phyloP scores from a whole-genome alignment of 805 yeast genomes.

The Spathaspora girioi region DNA sequence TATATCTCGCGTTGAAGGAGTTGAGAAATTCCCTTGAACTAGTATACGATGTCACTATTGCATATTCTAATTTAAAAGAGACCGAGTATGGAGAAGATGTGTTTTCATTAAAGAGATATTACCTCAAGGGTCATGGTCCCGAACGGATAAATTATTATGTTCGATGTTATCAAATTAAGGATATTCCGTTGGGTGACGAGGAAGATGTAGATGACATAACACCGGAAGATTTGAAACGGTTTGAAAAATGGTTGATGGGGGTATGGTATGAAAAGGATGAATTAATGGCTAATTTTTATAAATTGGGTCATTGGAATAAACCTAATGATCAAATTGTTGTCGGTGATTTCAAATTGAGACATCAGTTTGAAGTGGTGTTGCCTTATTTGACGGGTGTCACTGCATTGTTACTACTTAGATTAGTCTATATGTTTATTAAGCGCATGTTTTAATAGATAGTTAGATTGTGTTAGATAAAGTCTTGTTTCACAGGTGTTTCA shows the following conservation, averaged over 20 bases:
- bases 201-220: constrained; percentile 39
- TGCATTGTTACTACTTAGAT: constrained; percentile 6
- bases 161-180: constrained; percentile 51
- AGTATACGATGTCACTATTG: constrained; percentile 81
- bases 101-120: constrained; percentile 62
- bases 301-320: constrained; percentile 47
- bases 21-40: constrained; percentile 50
- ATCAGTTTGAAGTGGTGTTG: constrained; percentile 11
- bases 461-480: too few relatives aligned
- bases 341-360: constrained; percentile 23
- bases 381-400: constrained; percentile 9
- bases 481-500: not conserved
- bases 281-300: constrained; percentile 58
- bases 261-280: constrained; percentile 79
- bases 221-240: constrained; percentile 42
- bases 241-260: constrained; percentile 71
- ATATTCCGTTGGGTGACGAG: constrained; percentile 56
- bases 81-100: constrained; percentile 73
- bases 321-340: constrained; percentile 15
- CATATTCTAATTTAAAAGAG: constrained; percentile 65
- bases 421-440: constrained; percentile 2
- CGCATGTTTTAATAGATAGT: constrained; percentile 3
- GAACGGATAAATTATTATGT: constrained; percentile 59
- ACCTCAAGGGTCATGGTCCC: constrained; percentile 72
- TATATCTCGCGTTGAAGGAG: constrained; percentile 59